Evolutionary conservation across 2,329 filamentous ascomycete species (phyloP).

Genomic region (Phialocephala subalpina): DNA sequence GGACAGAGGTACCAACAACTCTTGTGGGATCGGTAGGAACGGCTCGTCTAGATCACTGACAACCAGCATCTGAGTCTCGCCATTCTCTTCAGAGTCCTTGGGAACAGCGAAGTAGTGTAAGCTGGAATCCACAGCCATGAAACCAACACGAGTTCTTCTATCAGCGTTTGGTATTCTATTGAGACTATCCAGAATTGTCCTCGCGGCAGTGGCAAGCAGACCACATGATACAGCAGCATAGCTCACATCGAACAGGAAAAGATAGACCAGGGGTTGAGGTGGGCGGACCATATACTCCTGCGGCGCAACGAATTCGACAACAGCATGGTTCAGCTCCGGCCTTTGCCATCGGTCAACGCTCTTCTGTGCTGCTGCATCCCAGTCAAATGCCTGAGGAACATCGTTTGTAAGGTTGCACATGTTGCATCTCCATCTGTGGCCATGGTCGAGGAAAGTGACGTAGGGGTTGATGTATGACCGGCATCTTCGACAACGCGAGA

Average conservation of each 20-base stretch:
- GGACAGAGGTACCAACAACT: slow-evolving; percentile 86
- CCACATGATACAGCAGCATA: slow-evolving; percentile 89
- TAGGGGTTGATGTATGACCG: slow-evolving; percentile 98
- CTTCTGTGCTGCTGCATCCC: slow-evolving; percentile 93
- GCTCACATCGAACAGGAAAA: slow-evolving; percentile 95
- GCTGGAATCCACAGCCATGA: slow-evolving; percentile 93
- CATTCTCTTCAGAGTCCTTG: slow-evolving; percentile 84
- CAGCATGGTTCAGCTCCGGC: slow-evolving; percentile 92
- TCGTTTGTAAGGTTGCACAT: slow-evolving; percentile 99
- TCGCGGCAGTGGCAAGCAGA: slow-evolving; percentile 87
- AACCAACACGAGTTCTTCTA: slow-evolving; percentile 88
- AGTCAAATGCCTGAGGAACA: slow-evolving; percentile 98
- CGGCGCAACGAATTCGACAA: slow-evolving; percentile 96
- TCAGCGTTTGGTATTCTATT: slow-evolving; percentile 99
- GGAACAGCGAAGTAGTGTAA: slow-evolving; percentile 97
- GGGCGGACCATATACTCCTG: slow-evolving; percentile 99
- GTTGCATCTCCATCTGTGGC: slow-evolving; percentile 98
- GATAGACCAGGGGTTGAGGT: slow-evolving; percentile 92
- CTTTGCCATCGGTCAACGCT: slow-evolving; percentile 91
- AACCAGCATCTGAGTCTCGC: slow-evolving; percentile 89
- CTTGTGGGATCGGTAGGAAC: slow-evolving; percentile 91
- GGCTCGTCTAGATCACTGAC: slow-evolving; percentile 96
- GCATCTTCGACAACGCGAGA: slow-evolving; percentile 94
- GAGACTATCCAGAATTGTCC: slow-evolving; percentile 93
- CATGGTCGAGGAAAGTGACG: slow-evolving; percentile 94